A percentile compares a stretch with the other conserved stretches of the same genome.
Evolutionary conservation across 1,139 yeast genomes (phyloP).

Genomic region (Suhomyces anneliseae): DNA sequence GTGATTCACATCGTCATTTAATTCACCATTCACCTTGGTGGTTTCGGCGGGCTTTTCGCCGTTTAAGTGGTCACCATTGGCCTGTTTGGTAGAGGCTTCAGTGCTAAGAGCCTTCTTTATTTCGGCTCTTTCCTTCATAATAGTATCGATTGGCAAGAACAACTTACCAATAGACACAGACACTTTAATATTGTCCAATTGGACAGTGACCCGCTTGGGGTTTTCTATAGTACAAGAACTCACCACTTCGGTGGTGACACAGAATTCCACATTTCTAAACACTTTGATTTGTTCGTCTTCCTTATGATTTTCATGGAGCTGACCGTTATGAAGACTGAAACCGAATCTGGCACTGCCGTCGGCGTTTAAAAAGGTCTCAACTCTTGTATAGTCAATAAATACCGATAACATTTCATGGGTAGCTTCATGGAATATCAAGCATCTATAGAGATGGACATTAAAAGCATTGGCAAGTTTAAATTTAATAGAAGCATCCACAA

Average conservation of each 20-base stretch:
- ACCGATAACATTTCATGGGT: slow-evolving; percentile 18
- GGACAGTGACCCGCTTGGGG: slow-evolving; percentile 12
- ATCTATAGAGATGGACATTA: slow-evolving; percentile 30
- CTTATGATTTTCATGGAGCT: slow-evolving; percentile 22
- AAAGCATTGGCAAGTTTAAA: slow-evolving; percentile 31
- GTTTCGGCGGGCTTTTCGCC: no score
- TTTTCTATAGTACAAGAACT: slow-evolving; percentile 22
- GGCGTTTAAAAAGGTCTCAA: slow-evolving; percentile 24
- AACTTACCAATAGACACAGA: slow-evolving; percentile 27
- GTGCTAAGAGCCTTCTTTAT: not conserved
- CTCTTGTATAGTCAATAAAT: slow-evolving; percentile 31
- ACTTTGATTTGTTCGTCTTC: slow-evolving; percentile 18
- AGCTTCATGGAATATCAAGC: slow-evolving; percentile 21
- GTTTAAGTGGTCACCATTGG: no score
- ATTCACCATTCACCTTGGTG: not conserved
- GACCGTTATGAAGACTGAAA: slow-evolving; percentile 33
- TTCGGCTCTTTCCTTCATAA: not conserved
- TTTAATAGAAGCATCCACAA: slow-evolving; percentile 15
- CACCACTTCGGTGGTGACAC: slow-evolving; percentile 26
- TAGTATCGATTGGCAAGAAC: slow-evolving; percentile 25
- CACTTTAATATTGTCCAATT: slow-evolving; percentile 21
- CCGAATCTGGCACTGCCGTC: slow-evolving; percentile 25
- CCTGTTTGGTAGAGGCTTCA: no score
- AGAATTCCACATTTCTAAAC: slow-evolving; percentile 36
- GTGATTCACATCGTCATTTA: not conserved